Evolutionary conservation across 2,329 filamentous ascomycete genomes (phyloP).

Genomic region (Grosmannia serpens): DNA sequence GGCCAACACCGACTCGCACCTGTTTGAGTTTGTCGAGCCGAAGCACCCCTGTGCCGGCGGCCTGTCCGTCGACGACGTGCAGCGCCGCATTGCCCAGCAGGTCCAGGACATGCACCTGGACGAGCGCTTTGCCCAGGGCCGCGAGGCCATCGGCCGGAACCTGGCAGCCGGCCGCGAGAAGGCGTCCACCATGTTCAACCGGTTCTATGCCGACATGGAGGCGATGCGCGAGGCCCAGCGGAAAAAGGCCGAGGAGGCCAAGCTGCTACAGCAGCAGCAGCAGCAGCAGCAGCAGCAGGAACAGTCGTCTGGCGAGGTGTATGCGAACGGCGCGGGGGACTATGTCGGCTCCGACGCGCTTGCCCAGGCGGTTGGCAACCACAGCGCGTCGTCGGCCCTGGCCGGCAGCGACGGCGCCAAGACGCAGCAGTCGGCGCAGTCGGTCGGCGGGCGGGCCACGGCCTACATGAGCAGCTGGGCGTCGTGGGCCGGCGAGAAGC

Average conservation of each 20-base stretch:
- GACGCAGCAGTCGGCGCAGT: conserved; percentile 32
- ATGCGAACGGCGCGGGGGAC: background rate
- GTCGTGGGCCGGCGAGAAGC: conserved; percentile 63
- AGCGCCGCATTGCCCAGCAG: conserved; percentile 79
- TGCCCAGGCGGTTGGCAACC: background rate
- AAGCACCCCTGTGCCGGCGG: conserved; percentile 89
- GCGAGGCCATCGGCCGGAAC: conserved; percentile 79
- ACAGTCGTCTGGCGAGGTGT: background rate
- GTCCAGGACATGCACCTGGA: conserved; percentile 90
- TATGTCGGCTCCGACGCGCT: background rate
- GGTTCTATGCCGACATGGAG: conserved; percentile 85
- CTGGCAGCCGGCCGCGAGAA: conserved; percentile 81
- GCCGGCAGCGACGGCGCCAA: conserved; percentile 25
- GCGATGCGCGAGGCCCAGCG: conserved; percentile 62
- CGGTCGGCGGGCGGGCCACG: conserved; percentile 44
- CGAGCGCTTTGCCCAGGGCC: conserved; percentile 72
- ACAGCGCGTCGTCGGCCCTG: background rate
- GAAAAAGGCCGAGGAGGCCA: conserved; percentile 45
- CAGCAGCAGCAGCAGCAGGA: background rate
- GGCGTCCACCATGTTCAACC: conserved; percentile 77
- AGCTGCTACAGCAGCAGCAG: conserved; percentile 3
- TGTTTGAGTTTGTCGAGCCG: conserved; percentile 91
- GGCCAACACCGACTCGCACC: conserved; percentile 64
- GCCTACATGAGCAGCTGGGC: conserved; percentile 61
- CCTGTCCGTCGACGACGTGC: conserved; percentile 86